Conservation (phyloP, 2,329 filamentous ascomycete species). For the Pseudogymnoascus sp. region DNA sequence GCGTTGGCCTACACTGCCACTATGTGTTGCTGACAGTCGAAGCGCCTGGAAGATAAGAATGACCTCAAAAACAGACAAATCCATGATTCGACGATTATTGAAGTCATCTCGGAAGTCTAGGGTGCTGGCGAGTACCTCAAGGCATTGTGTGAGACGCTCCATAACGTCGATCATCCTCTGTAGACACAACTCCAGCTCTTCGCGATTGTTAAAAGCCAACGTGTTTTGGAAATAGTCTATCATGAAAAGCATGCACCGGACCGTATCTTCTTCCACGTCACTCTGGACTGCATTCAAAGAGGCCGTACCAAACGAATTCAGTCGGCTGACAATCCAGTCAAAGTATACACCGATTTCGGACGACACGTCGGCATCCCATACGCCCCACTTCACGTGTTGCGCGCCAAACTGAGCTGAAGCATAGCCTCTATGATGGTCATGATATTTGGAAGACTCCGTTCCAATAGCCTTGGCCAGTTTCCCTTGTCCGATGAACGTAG, state of each 20-base stretch:
- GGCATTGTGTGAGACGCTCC: not conserved
- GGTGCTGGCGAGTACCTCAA: not conserved
- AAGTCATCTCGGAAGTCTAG: not conserved
- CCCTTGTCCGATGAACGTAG: slow-evolving; percentile 49
- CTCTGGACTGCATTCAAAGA: not conserved
- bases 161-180: slow-evolving; percentile 25
- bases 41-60: slow-evolving; percentile 34
- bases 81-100: slow-evolving; percentile 10
- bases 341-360: slow-evolving; percentile 54
- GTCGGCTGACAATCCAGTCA: slow-evolving; percentile 46
- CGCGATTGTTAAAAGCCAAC: slow-evolving; percentile 16
- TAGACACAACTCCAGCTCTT: slow-evolving; percentile 20
- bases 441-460: slow-evolving; percentile 24
- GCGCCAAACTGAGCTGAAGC: slow-evolving; percentile 34
- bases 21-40: slow-evolving; percentile 35
- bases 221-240: slow-evolving; percentile 26
- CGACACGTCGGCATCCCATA: slow-evolving; percentile 49
- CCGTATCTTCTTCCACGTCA: slow-evolving; percentile 13
- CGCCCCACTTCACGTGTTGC: slow-evolving; percentile 44
- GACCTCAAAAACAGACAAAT: slow-evolving; percentile 14
- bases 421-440: slow-evolving; percentile 22
- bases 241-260: slow-evolving; percentile 19
- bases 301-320: slow-evolving; percentile 13
- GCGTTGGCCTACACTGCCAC: slow-evolving; percentile 4
- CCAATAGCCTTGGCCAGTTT: slow-evolving; percentile 34